A percentile compares a stretch with the other conserved stretches of the same genome.
phyloP scores from a whole-genome alignment of 2,329 filamentous ascomycete species.

The Arthrobotrys pseudoclavata region DNA sequence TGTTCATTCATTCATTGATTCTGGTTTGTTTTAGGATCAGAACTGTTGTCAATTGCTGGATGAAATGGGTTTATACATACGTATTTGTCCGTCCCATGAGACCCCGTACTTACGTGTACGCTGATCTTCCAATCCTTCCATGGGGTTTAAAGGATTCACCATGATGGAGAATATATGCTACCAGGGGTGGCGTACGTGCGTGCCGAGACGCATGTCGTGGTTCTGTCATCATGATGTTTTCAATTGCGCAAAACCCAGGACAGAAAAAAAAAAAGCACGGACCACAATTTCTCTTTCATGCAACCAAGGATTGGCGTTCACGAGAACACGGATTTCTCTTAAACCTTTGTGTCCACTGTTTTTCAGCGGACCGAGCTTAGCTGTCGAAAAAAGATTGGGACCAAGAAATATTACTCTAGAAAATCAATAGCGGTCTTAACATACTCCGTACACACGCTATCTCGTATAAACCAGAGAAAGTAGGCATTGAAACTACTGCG shows the following conservation, averaged over 20 bases:
- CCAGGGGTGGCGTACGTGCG: conserved; percentile 18
- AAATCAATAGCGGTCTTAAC: no score
- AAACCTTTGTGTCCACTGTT: conserved; percentile 19
- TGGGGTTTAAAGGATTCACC: conserved; percentile 33
- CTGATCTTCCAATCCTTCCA: conserved; percentile 43
- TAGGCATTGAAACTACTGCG: conserved; percentile 18
- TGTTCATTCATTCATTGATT: not conserved
- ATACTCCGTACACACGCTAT: not conserved
- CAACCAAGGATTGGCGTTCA: no score
- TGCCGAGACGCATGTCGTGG: conserved; percentile 28
- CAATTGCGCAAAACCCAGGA: conserved; percentile 55
- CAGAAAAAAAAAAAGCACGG: conserved; percentile 40
- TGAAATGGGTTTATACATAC: conserved; percentile 18
- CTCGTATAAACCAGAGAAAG: conserved; percentile 1
- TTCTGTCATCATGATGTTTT: conserved; percentile 46
- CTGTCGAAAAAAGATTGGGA: conserved; percentile 41
- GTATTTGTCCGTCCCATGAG: conserved; percentile 6
- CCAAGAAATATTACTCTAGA: not conserved
- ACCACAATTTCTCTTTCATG: conserved; percentile 16
- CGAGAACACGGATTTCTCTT: not conserved
- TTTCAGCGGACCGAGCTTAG: conserved; percentile 30
- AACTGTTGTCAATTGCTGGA: conserved; percentile 10
- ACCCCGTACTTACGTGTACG: conserved; percentile 8
- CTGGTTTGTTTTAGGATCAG: conserved; percentile 11
- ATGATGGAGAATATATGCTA: conserved; percentile 24